Percentiles rank a stretch among this genome's conserved stretches.
Conservation (phyloP, 2,329 filamentous ascomycete species). For the Pyrenophora seminiperda region DNA sequence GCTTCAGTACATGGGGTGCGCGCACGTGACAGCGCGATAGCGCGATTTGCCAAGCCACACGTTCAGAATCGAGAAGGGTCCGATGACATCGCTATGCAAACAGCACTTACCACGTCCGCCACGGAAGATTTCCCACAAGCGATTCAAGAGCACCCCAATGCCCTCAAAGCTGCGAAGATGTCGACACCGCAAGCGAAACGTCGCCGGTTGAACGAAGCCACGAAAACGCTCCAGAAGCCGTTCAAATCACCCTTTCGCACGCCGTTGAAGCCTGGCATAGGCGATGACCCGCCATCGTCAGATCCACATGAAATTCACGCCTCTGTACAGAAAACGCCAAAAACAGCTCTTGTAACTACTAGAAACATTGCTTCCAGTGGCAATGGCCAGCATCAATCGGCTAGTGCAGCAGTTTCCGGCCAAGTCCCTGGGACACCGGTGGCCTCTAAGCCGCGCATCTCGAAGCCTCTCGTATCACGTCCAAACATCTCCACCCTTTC, state of each 20-base stretch:
- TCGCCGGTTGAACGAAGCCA: conserved; percentile 64
- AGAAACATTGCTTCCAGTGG: not conserved
- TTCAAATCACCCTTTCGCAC: conserved; percentile 72
- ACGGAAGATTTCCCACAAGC: not conserved
- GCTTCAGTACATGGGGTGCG: not conserved
- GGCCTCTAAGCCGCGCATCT: conserved; percentile 7
- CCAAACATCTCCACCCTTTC: conserved; percentile 18
- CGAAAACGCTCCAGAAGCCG: conserved; percentile 67
- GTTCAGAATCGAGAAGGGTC: conserved; percentile 1
- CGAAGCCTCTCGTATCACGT: conserved; percentile 23
- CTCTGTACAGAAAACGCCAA: not conserved
- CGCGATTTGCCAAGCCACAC: conserved; percentile 7
- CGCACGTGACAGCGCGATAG: conserved; percentile 11
- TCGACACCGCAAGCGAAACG: conserved; percentile 63
- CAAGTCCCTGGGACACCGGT: conserved; percentile 5
- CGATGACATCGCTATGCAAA: conserved; percentile 7
- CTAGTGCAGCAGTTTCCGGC: not conserved
- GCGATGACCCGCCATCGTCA: conserved; percentile 33
- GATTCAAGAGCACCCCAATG: conserved; percentile 16
- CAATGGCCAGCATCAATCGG: not conserved
- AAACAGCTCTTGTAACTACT: not conserved
- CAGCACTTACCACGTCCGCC: not conserved
- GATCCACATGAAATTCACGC: conserved; percentile 27
- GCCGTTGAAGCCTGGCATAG: conserved; percentile 38
- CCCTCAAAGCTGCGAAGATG: conserved; percentile 42